A percentile compares a stretch with the other conserved stretches of the same genome.
These are phyloP conservation scores for Pythium phragmiticola DNA, from an alignment of 352 stramenopile species.

Conservation along the genomic window DNA sequence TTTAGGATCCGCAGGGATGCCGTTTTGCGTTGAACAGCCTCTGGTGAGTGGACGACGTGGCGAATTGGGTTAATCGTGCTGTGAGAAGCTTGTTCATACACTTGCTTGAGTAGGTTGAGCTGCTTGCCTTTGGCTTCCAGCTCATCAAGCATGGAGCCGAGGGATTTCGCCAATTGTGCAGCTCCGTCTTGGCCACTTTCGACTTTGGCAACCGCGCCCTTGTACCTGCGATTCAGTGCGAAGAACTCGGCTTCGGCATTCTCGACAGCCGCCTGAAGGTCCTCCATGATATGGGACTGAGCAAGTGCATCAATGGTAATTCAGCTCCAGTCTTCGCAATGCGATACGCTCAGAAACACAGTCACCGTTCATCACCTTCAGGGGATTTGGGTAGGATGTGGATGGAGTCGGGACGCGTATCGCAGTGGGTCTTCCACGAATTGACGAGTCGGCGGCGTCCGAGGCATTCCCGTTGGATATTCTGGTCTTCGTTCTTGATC, in stretches of 20 bases:
- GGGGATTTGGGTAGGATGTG: conserved; percentile 45
- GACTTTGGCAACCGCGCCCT: conserved; percentile 11
- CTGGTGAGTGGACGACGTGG: conserved; percentile 50
- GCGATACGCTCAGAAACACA: neutral
- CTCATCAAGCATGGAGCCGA: conserved; percentile 54
- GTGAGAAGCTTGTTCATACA: conserved; percentile 50
- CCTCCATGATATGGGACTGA: conserved; percentile 59
- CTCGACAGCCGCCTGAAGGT: conserved; percentile 39
- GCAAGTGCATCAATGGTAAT: neutral
- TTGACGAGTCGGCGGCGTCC: neutral
- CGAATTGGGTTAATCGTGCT: conserved; percentile 62
- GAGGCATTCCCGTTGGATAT: neutral
- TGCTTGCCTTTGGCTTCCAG: conserved; percentile 67
- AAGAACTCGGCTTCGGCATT: conserved; percentile 49
- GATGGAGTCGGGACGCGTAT: conserved; percentile 42
- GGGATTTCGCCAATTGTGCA: conserved; percentile 40
- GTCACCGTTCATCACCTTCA: conserved; percentile 39
- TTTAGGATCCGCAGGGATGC: conserved; percentile 65
- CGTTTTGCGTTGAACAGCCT: conserved; percentile 59
- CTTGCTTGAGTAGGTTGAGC: conserved; percentile 63
- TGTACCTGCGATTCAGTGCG: conserved; percentile 37
- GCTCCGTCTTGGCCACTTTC: conserved; percentile 7
- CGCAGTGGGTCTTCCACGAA: conserved; percentile 25
- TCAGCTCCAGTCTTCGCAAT: neutral
- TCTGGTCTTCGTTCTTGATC: conserved; percentile 3